phyloP scores from a whole-genome alignment of 2,329 filamentous ascomycete species.

The Pseudogymnoascus sp. region DNA sequence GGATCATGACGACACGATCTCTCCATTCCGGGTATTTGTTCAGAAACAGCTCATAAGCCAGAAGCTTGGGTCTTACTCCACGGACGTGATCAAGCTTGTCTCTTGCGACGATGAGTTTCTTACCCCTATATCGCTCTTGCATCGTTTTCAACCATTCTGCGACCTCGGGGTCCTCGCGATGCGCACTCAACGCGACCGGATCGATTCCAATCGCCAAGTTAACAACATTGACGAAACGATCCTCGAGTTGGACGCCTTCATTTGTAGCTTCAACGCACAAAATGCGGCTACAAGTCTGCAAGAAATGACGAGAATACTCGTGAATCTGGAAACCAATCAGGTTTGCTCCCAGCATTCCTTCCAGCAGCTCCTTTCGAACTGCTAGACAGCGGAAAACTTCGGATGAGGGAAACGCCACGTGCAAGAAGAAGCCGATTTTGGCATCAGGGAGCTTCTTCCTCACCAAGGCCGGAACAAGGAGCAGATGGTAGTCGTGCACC shows the following conservation, averaged over 20 bases:
- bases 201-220: constrained; percentile 87
- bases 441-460: constrained; percentile 85
- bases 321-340: constrained; percentile 88
- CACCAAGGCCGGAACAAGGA: constrained; percentile 82
- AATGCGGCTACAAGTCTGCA: constrained; percentile 89
- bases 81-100: constrained; percentile 92
- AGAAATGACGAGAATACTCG: constrained; percentile 88
- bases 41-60: constrained; percentile 83
- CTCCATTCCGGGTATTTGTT: constrained; percentile 89
- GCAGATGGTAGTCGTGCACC: constrained; percentile 91
- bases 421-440: constrained; percentile 92
- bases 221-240: constrained; percentile 84
- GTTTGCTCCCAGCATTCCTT: constrained; percentile 89
- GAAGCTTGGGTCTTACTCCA: constrained; percentile 85
- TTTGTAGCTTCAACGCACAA: constrained; percentile 83
- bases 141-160: constrained; percentile 71
- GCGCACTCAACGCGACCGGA: constrained; percentile 62
- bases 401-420: constrained; percentile 91
- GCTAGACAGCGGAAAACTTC: constrained; percentile 92
- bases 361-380: constrained; percentile 74
- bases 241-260: constrained; percentile 82
- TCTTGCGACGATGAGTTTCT: constrained; percentile 82
- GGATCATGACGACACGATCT: constrained; percentile 81
- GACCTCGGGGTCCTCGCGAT: constrained; percentile 66
- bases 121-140: constrained; percentile 75